phyloP scores from a whole-genome alignment of 345 rosid species.

The Camelina neglecta region DNA sequence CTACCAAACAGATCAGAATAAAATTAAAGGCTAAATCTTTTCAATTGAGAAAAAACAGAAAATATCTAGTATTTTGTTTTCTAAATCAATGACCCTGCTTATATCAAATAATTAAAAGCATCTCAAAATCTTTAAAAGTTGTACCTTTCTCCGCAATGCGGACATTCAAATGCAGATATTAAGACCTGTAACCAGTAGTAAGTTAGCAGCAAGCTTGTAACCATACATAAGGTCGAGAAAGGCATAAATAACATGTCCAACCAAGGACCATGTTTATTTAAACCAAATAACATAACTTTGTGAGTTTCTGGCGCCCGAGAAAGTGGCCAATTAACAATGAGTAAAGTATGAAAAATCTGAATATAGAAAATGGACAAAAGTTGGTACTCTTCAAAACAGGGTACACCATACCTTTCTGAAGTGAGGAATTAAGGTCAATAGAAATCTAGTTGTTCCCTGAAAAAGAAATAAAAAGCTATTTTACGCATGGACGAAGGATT shows the following conservation, averaged over 20 bases:
- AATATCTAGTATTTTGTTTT: background rate
- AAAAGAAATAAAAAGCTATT: slow-evolving; percentile 3
- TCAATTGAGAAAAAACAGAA: background rate
- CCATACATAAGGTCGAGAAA: slow-evolving; percentile 11
- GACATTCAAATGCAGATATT: slow-evolving; percentile 90
- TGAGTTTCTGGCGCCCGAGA: background rate
- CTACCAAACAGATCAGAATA: slow-evolving; percentile 39
- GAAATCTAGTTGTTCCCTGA: slow-evolving; percentile 77
- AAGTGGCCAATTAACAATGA: background rate
- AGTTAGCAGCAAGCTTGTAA: background rate
- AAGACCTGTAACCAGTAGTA: slow-evolving; percentile 59
- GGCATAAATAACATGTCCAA: background rate
- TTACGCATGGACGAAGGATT: background rate
- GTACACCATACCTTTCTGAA: slow-evolving; percentile 70
- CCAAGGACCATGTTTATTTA: background rate
- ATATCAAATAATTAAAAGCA: background rate
- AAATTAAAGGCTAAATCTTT: background rate
- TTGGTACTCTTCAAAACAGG: background rate
- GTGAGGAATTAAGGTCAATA: slow-evolving; percentile 83
- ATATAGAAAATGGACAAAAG: background rate
- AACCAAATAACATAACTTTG: background rate
- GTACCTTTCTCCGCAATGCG: slow-evolving; percentile 91
- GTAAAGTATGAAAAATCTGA: background rate
- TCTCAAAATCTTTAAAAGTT: slow-evolving; percentile 8
- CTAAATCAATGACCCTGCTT: background rate